Evolutionary conservation across 331 rosid species (phyloP).

Genomic region (Pyrus hybrid): DNA sequence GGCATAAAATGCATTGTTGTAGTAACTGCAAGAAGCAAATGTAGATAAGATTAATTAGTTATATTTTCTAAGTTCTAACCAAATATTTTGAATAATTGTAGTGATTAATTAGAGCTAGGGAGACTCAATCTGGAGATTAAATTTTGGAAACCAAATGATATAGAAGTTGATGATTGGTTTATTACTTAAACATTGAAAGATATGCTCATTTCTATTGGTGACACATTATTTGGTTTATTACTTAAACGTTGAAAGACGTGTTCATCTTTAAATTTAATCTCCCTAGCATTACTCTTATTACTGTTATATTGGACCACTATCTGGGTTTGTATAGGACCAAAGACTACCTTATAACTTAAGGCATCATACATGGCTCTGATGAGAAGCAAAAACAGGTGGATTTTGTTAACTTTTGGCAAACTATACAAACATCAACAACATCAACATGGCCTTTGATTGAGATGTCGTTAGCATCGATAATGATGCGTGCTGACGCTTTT

Average conservation of each 20-base stretch:
- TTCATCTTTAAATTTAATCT: too few species aligned
- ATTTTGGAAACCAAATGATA: accelerated
- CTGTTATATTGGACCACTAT: background rate
- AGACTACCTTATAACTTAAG: too few species aligned
- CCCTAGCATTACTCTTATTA: background rate
- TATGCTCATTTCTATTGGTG: too few species aligned
- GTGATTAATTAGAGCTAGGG: background rate
- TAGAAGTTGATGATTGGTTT: too few species aligned
- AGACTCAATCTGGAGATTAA: too few species aligned
- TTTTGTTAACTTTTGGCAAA: too few species aligned
- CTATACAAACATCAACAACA: background rate
- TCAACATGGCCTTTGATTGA: constrained; percentile 6
- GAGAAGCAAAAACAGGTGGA: too few species aligned
- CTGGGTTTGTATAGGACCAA: background rate
- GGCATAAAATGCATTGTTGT: constrained; percentile 31
- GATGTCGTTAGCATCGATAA: constrained; percentile 6
- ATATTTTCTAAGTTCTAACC: background rate
- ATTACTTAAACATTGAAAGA: too few species aligned
- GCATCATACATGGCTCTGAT: too few species aligned
- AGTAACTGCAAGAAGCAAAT: constrained; percentile 12
- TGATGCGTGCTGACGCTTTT: background rate
- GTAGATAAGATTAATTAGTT: background rate
- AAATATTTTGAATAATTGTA: background rate
- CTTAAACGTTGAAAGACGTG: too few species aligned
- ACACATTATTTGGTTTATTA: too few species aligned